Evolutionary conservation across 2,329 filamentous ascomycete genomes (phyloP).

Genomic region (Microcera coccophila): DNA sequence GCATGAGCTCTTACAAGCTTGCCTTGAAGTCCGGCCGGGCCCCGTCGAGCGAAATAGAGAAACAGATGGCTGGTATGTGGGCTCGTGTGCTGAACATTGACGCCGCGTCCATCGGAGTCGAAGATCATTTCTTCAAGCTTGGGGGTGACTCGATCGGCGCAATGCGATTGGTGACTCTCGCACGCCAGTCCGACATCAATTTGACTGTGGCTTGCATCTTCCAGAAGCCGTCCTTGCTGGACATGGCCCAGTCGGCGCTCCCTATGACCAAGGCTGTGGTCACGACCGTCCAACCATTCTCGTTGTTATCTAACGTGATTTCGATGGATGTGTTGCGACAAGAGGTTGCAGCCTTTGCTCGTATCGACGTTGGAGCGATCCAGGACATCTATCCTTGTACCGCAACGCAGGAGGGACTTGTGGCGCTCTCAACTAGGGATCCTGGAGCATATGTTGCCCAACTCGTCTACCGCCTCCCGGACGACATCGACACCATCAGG

Average conservation of each 20-base stretch:
- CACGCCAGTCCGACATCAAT: conserved; percentile 35
- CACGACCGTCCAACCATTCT: conserved; percentile 6
- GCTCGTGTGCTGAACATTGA: no score
- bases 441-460: conserved; percentile 21
- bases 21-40: no score
- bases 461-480: conserved; percentile 13
- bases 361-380: background rate
- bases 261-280: conserved; percentile 6
- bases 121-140: no score
- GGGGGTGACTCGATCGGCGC: no score
- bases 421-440: conserved; percentile 17
- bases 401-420: conserved; percentile 19
- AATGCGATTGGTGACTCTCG: conserved; percentile 23
- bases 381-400: conserved; percentile 20
- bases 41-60: no score
- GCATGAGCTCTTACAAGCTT: no score
- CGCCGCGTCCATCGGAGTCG: no score
- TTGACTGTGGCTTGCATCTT: conserved; percentile 46
- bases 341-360: background rate
- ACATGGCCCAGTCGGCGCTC: conserved; percentile 17
- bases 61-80: no score
- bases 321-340: background rate
- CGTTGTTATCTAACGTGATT: conserved; percentile 2
- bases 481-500: conserved; percentile 1
- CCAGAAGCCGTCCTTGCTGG: conserved; percentile 17